Base-by-base conservation (phyloP, 2,329 filamentous ascomycete genomes). In the Rutstroemia sp. region DNA sequence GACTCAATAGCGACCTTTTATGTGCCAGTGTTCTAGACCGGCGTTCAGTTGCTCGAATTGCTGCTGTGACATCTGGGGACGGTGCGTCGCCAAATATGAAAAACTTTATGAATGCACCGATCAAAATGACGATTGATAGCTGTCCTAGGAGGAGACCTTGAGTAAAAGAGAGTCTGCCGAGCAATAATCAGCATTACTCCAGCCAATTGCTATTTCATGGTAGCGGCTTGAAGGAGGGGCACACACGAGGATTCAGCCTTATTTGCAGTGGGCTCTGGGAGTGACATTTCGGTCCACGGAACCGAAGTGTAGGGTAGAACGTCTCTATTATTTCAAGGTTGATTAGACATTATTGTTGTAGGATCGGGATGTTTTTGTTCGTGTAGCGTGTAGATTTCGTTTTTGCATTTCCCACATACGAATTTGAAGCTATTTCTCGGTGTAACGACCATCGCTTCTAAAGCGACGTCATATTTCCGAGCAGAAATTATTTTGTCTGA, bases 1-100 rank as follows among this genome's bases (percentile, higher is more conserved):
- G 75, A 59, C 82, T 83, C 45, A 90, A 79, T 46, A 88, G 79
- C 16, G 87, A 88, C 59, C 86, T 83, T 70, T 86, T 85, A 72
- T 96, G 90, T 23, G 87, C 84, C 55, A 91, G 77, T 1, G 87
- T 88, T 61, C 87, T 79, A 52, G 86, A 83, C 58, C 86, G 83
- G 25, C 89, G 83, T 63, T 90, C 85, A 10, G 86, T 86, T 57
- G 88, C 89, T 63, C 88, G 83, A 45, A 87, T 76, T 7, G 89
- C 79, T 12, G 90, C 89, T 19, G 87, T 89, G 54, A 87, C 84
- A 61, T 95, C 91, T 59, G 90, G 80, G 1, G 88, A 90, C 0
- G 91, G 90, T 5, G 90, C 85, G 69, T 97, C 94, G 65, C 94
- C 94, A 70, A 99, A 97, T 69, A 99, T 97, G 81, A 99, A 99